phyloP scores from a whole-genome alignment of 116 monocot species.

The Thalassia testudinum region DNA sequence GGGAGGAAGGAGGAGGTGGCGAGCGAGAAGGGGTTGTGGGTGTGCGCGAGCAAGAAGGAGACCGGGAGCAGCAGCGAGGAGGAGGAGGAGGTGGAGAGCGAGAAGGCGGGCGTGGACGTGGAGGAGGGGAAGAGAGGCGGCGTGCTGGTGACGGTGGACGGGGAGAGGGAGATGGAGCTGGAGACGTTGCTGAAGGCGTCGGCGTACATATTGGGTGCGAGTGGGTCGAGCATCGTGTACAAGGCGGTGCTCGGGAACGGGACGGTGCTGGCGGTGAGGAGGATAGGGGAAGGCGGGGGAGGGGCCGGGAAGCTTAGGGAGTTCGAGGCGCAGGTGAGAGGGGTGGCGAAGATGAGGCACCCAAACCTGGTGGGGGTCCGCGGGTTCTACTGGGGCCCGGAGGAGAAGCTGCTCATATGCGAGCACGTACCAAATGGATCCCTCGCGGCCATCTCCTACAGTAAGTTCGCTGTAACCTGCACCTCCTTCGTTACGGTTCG shows the following conservation, averaged over 20 bases:
- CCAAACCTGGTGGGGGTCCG: conserved; percentile 61
- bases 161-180: conserved; percentile 60
- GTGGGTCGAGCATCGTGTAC: conserved; percentile 72
- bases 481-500: too few species aligned
- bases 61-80: neutral
- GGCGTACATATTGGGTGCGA: conserved; percentile 79
- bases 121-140: conserved; percentile 16
- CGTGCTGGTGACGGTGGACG: conserved; percentile 58
- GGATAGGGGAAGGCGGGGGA: conserved; percentile 45
- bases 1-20: conserved; percentile 62
- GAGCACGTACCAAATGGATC: conserved; percentile 82
- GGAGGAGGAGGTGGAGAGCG: neutral
- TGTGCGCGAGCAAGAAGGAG: too few species aligned
- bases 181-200: conserved; percentile 90
- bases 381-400: conserved; percentile 86
- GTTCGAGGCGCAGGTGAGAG: conserved; percentile 57
- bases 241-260: conserved; percentile 89
- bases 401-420: conserved; percentile 86
- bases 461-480: conserved; percentile 41
- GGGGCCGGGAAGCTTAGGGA: conserved; percentile 43
- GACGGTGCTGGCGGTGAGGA: conserved; percentile 48
- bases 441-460: conserved; percentile 61
- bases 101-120: neutral
- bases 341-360: conserved; percentile 59
- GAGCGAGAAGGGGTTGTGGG: too few species aligned